Base-by-base conservation (phyloP, 2,329 filamentous ascomycete genomes). In the Aspergillus alliaceus region DNA sequence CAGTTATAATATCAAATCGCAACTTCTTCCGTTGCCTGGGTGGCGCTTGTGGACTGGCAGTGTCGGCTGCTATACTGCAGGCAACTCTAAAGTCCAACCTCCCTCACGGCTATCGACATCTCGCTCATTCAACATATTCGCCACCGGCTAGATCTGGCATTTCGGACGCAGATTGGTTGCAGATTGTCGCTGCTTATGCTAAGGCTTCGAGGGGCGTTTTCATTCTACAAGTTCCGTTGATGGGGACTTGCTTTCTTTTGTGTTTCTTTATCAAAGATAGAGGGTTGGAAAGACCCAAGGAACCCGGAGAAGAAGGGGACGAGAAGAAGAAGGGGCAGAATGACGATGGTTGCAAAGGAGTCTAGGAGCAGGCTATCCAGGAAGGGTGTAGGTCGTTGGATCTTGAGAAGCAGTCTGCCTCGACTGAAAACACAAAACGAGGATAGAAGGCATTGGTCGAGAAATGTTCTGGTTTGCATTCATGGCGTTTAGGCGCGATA, bases 21-120 rank as follows among this genome's bases (percentile, higher is more conserved):
- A 88, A 88, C 62, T 88, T 88, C 66, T 77, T 87, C 58, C 80
- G 86, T 7, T 82, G 80, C 47, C 73, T 84, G 3, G 85, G 86
- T 9, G 85, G 84, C 24, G 77, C 84, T 1, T 76, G 80, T 14
- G 85, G 85, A 0, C 77, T 88, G 0, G 84, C 84, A 0, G 72
- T 86, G 8, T 83, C 81, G 0, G 83, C 83, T 1, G 82, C 83
- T 2, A 72, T 86, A 2, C 69, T 82, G 34, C 73, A 75, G 35
- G 70, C 72, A 3, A 69, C 68, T 4, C 64, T 75, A 20, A 72
- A 65, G 56, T 74, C 66, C 34, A 70, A 75, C n/a, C 66, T 82
- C 5, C 77, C 78, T 1, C 48, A 57, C 2, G 65, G 71, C n/a
- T 69, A 77, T 42, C 59, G 70, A 18, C 66, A 76, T 47, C 59